Conservation (phyloP, 371 early-diverging fungal species). For the Dichotomocladium elegans region DNA sequence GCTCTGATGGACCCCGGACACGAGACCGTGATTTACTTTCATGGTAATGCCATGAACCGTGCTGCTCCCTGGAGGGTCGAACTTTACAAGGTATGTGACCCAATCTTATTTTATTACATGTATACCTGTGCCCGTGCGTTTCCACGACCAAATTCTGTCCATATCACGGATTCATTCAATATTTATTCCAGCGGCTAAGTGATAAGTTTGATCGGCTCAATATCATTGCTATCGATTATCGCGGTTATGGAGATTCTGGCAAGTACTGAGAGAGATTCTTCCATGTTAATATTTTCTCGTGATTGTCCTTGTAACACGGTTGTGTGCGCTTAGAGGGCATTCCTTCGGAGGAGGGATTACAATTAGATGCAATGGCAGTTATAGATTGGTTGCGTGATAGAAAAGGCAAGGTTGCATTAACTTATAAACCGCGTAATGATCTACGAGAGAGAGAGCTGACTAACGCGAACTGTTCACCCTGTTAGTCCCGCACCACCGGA, state of each 20-base stretch:
- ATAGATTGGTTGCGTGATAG: conserved; percentile 30
- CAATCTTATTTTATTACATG: background rate
- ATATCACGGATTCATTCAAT: background rate
- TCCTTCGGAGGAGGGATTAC: conserved; percentile 36
- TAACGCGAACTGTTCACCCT: too few species aligned
- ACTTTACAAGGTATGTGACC: conserved; percentile 31
- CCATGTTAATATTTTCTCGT: too few species aligned
- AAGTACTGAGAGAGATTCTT: too few species aligned
- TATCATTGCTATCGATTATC: conserved; percentile 41
- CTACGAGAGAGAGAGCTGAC: background rate
- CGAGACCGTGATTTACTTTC: conserved; percentile 42
- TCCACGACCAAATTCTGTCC: too few species aligned
- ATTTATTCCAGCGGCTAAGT: conserved; percentile 2
- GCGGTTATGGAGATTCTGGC: conserved; percentile 49
- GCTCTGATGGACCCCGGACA: conserved; percentile 22
- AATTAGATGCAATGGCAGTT: conserved; percentile 31
- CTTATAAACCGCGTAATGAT: too few species aligned
- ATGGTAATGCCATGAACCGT: conserved; percentile 44
- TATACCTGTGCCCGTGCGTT: too few species aligned
- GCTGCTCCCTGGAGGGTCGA: conserved; percentile 43
- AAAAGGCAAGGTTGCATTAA: conserved; percentile 15
- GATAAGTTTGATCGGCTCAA: conserved; percentile 30
- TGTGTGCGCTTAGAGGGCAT: conserved; percentile 22
- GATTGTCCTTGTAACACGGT: conserved; percentile 7
- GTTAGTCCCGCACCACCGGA: conserved; percentile 25